Evolutionary conservation across 2,329 filamentous ascomycete genomes (phyloP).

Genomic region (Pleurostoma richardsiae): DNA sequence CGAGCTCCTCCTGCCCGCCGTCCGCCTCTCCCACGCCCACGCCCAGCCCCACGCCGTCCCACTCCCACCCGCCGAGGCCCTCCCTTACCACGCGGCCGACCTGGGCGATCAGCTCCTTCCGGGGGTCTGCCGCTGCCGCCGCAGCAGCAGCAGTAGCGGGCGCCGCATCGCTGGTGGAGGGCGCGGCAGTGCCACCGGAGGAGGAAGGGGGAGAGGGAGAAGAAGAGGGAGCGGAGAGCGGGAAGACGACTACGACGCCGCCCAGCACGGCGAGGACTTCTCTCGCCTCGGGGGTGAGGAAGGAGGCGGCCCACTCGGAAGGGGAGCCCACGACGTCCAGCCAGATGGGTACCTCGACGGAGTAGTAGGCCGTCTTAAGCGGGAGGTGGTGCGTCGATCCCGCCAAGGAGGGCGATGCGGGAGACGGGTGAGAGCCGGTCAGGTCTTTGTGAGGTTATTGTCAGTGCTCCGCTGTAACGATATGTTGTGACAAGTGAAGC

Average conservation of each 20-base stretch:
- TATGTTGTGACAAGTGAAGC: conserved; percentile 3
- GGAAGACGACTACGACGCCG: conserved; percentile 51
- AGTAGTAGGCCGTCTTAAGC: conserved; percentile 58
- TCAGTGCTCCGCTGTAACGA: not conserved
- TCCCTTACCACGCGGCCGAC: conserved; percentile 51
- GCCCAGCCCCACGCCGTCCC: conserved; percentile 60
- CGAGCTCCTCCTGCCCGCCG: conserved; percentile 28
- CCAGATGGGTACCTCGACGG: conserved; percentile 57
- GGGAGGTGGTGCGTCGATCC: conserved; percentile 53
- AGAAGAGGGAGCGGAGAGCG: conserved; percentile 20
- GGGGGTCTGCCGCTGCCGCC: conserved; percentile 12
- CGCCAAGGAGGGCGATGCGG: conserved; percentile 40
- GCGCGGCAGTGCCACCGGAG: not conserved
- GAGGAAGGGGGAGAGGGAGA: conserved; percentile 1
- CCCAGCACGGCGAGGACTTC: conserved; percentile 60
- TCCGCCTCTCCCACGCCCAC: conserved; percentile 44
- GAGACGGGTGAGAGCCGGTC: conserved; percentile 39
- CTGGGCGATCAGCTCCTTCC: conserved; percentile 38
- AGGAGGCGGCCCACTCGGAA: conserved; percentile 51
- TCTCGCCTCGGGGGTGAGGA: conserved; percentile 54
- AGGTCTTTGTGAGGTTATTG: conserved; percentile 35
- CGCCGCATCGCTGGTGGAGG: conserved; percentile 10
- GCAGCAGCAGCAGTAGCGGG: not conserved
- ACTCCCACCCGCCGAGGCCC: conserved; percentile 54
- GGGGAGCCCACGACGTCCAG: conserved; percentile 54